Conservation (phyloP, 208 protist species). For the Trypanosoma caninum region DNA sequence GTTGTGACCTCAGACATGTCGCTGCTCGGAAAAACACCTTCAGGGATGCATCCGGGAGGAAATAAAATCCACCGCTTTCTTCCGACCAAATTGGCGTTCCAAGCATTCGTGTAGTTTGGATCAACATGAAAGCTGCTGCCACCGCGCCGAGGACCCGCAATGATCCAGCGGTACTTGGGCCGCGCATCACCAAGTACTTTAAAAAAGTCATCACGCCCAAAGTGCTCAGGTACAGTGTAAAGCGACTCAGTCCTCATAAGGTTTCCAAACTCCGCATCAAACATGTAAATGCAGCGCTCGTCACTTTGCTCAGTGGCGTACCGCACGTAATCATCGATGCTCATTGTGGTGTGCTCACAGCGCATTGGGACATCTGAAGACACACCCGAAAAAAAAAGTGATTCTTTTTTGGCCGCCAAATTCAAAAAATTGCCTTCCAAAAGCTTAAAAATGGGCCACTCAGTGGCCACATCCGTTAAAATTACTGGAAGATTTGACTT, state of each 20-base stretch:
- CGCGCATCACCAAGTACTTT: conserved; percentile 53
- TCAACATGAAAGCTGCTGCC: conserved; percentile 90
- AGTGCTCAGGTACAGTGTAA: conserved; percentile 80
- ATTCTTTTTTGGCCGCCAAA: conserved; percentile 43
- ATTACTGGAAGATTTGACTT: conserved; percentile 65
- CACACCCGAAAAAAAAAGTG: conserved; percentile 38
- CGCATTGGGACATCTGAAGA: conserved; percentile 55
- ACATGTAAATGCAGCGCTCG: conserved; percentile 91
- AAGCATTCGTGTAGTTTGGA: conserved; percentile 85
- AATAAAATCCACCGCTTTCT: conserved; percentile 89
- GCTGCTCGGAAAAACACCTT: conserved; percentile 67
- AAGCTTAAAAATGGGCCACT: conserved; percentile 80
- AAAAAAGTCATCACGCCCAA: conserved; percentile 84
- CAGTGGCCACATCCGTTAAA: conserved; percentile 69
- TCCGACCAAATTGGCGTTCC: conserved; percentile 88
- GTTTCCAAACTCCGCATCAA: conserved; percentile 80
- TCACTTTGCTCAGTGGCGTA: conserved; percentile 77
- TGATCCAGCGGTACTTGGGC: conserved; percentile 89
- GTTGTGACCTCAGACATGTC: conserved; percentile 86
- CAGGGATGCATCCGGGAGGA: conserved; percentile 65
- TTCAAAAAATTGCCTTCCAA: conserved; percentile 63
- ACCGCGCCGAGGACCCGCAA: conserved; percentile 73
- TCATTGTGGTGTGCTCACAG: conserved; percentile 88
- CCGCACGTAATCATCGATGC: conserved; percentile 73
- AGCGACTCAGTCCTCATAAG: conserved; percentile 50